These are phyloP conservation scores for Coemansia sp. DNA, from an alignment of 192 early-diverging fungal genomes.

Conservation along the genomic window DNA sequence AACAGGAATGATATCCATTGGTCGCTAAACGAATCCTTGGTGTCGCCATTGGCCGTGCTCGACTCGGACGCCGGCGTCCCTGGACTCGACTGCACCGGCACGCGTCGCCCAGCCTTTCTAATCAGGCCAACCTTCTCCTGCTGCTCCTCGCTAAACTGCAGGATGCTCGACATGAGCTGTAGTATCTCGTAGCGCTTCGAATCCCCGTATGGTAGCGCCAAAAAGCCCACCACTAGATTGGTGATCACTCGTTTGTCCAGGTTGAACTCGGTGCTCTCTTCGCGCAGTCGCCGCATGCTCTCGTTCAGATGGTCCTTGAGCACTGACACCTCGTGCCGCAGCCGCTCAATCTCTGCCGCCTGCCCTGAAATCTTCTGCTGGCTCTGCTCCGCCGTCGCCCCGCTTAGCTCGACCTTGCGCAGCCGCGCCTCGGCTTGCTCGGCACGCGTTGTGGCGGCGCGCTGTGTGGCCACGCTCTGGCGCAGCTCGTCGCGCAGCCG, in stretches of 20 bases:
- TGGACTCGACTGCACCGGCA: slow-evolving; percentile 36
- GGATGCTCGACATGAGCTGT: slow-evolving; percentile 80
- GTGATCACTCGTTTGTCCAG: slow-evolving; percentile 83
- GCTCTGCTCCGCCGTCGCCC: slow-evolving; percentile 51
- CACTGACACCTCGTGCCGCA: slow-evolving; percentile 57
- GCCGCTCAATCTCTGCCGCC: slow-evolving; percentile 52
- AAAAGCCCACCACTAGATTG: slow-evolving; percentile 84
- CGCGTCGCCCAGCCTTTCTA: slow-evolving; percentile 54
- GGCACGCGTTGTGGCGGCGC: slow-evolving; percentile 57
- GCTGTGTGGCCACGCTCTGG: slow-evolving; percentile 42
- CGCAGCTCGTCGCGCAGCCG: slow-evolving; percentile 51
- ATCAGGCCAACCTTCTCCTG: slow-evolving; percentile 78
- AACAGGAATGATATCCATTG: slow-evolving; percentile 79
- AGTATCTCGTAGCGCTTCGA: slow-evolving; percentile 89
- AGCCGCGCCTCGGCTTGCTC: slow-evolving; percentile 26
- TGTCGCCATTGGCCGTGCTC: slow-evolving; percentile 17
- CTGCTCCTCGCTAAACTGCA: slow-evolving; percentile 86
- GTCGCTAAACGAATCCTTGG: slow-evolving; percentile 69
- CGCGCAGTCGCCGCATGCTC: slow-evolving; percentile 81
- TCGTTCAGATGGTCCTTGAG: slow-evolving; percentile 88
- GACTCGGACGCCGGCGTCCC: slow-evolving; percentile 53
- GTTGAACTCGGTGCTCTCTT: slow-evolving; percentile 73
- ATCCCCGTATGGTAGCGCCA: slow-evolving; percentile 81
- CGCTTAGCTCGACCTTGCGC: slow-evolving; percentile 24
- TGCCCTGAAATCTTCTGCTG: slow-evolving; percentile 53